Evolutionary conservation across 1,284 basidiomycete genomes (phyloP).

Genomic region (Marasmius oreades): DNA sequence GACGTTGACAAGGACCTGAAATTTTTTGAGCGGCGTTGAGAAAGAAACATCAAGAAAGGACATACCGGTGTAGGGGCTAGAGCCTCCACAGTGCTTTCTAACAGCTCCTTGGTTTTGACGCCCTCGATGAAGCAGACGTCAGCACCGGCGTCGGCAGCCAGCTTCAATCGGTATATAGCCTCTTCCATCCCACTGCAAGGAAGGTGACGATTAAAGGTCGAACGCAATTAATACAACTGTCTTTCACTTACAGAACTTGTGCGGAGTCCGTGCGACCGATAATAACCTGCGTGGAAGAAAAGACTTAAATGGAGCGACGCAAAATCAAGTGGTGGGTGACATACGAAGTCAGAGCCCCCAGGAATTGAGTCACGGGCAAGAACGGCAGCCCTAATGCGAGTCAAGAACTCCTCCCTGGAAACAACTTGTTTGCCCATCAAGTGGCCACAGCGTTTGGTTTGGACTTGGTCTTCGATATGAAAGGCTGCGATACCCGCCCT

Average conservation of each 20-base stretch:
- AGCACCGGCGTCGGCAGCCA: conserved; percentile 73
- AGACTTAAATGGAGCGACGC: neutral
- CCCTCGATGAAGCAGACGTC: conserved; percentile 87
- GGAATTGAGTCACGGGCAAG: conserved; percentile 69
- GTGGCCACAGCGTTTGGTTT: conserved; percentile 82
- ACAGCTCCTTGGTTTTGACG: conserved; percentile 65
- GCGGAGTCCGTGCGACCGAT: conserved; percentile 84
- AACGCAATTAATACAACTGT: neutral
- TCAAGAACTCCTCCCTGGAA: conserved; percentile 69
- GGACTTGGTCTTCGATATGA: conserved; percentile 83
- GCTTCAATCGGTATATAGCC: conserved; percentile 63
- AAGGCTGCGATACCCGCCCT: conserved; percentile 71
- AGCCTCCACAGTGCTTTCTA: conserved; percentile 59
- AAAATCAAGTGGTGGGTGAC: neutral
- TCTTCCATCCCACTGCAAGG: conserved; percentile 66
- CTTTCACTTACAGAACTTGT: conserved; percentile 46
- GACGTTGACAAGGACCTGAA: conserved; percentile 63
- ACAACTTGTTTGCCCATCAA: conserved; percentile 77
- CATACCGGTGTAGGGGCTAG: conserved; percentile 63
- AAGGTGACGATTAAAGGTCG: neutral
- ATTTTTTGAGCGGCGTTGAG: neutral
- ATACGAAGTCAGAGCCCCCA: conserved; percentile 64
- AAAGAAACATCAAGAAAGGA: neutral
- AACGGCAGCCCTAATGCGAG: conserved; percentile 74
- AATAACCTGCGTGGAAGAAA: conserved; percentile 40